Conservation (phyloP, 169 alveolate genomes). For the Cryptosporidium viatorum region DNA sequence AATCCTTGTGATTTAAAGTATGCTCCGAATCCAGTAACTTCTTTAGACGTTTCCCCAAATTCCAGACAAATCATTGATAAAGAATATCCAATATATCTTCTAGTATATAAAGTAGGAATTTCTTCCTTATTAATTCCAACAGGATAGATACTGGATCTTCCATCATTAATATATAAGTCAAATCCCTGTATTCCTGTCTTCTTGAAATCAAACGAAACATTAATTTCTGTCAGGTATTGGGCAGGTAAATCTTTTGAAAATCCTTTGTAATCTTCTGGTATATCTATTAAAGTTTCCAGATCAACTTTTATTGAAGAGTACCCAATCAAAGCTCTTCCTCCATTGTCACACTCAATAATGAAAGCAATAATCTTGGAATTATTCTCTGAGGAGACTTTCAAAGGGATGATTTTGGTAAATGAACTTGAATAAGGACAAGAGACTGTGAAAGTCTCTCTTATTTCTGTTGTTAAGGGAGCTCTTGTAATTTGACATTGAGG, state of each 20-base stretch:
- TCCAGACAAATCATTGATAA: constrained; percentile 56
- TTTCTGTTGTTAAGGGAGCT: constrained; percentile 46
- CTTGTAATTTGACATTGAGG: constrained; percentile 72
- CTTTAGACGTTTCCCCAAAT: constrained; percentile 36
- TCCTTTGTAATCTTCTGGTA: not conserved
- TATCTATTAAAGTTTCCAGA: not conserved
- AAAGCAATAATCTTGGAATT: constrained; percentile 60
- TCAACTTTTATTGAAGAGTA: constrained; percentile 32
- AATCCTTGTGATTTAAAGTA: constrained; percentile 64
- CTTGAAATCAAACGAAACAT: constrained; percentile 46
- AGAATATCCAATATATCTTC: constrained; percentile 38
- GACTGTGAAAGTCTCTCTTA: constrained; percentile 43
- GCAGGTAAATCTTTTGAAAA: constrained; percentile 23
- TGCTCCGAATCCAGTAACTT: constrained; percentile 67
- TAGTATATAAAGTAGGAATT: constrained; percentile 34
- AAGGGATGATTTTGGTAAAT: constrained; percentile 17
- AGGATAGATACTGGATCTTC: constrained; percentile 53
- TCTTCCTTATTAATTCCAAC: constrained; percentile 25
- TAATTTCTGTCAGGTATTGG: constrained; percentile 22
- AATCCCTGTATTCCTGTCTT: constrained; percentile 39
- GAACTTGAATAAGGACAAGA: constrained; percentile 58
- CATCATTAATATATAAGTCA: constrained; percentile 38
- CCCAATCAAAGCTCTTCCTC: constrained; percentile 49
- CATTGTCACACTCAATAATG: constrained; percentile 21
- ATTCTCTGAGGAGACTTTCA: constrained; percentile 1